Base-by-base conservation (phyloP, 2,329 filamentous ascomycete genomes). In the Apiospora rasikravindrae region DNA sequence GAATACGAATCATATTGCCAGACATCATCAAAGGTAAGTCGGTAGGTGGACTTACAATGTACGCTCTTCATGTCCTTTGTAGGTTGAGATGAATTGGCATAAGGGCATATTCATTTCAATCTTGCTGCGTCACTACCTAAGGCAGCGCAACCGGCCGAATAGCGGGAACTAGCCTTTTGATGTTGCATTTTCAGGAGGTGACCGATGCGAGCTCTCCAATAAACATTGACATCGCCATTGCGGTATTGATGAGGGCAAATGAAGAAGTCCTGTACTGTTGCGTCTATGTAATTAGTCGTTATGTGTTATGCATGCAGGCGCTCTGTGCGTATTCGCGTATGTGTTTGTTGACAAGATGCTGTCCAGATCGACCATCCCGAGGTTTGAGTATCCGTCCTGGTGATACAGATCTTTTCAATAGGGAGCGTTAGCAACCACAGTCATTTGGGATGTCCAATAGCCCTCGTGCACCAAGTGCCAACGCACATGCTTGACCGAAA, bases 401-500 rank as follows among this genome's bases (percentile, higher is more conserved):
- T 40, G 8, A 64, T 64, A 64, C 57, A 40, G 10, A 40, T 14
- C 10, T 64, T 11, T 0, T 40, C 33, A 64, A 19, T 40, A 40
- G 33, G 19, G 33, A 40, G 33, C 22, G 33, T 13, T 33, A 40
- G 19, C 10, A 64, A 22, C 6, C 33, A 40, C 33, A 40, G 10
- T 11, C 19, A 64, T 37, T 40, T 10, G n/a, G 19, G 7, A 64
- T 64, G 4, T 64, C 57, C 57, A 40, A 40, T 64, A 40, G 33
- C 14, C 19, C 57, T 64, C 57, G 33, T 64, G 19, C 33, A n/a
- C 19, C 19, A 40, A 29, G 13, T 64, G 57, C 57, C 57, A 64
- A 40, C 33, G 57, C 57, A 64, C 29, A 64, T 16, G 57, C 57
- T 64, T 64, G 33, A 64, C 57, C 57, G 33, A 64, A 33, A 64